phyloP scores from a whole-genome alignment of 2,329 filamentous ascomycete genomes.

The Fusarium vanettenii region DNA sequence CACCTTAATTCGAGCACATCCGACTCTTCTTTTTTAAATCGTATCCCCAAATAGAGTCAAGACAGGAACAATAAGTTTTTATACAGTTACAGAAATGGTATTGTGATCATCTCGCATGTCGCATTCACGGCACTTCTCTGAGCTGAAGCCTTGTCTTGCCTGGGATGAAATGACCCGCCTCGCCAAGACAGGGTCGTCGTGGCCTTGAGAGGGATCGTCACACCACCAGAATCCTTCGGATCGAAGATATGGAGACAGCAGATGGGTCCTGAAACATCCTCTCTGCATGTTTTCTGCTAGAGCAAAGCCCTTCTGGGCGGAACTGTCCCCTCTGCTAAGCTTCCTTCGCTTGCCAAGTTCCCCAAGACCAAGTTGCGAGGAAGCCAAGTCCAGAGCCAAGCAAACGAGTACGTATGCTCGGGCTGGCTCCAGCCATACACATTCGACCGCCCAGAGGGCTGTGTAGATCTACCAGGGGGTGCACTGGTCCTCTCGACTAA shows the following conservation, averaged over 20 bases:
- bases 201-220: slow-evolving; percentile 7
- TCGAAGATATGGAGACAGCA: background rate
- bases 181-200: slow-evolving; percentile 11
- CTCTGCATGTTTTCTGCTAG: background rate
- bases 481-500: background rate
- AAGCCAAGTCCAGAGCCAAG: slow-evolving; percentile 14
- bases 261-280: background rate
- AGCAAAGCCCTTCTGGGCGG: background rate
- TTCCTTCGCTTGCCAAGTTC: background rate
- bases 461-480: background rate
- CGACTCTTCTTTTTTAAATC: background rate
- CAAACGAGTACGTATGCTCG: slow-evolving; percentile 10
- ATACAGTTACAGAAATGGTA: background rate
- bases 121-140: background rate
- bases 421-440: background rate
- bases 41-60: background rate
- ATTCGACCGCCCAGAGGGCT: background rate
- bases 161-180: background rate
- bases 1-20: slow-evolving; percentile 5
- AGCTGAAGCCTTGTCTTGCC: background rate
- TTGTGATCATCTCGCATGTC: background rate
- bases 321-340: background rate
- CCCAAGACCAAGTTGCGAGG: background rate
- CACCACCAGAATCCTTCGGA: background rate
- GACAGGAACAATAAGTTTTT: background rate